Evolutionary conservation across 192 early-diverging fungal species (phyloP).

Genomic region (Linnemannia hyalina): DNA sequence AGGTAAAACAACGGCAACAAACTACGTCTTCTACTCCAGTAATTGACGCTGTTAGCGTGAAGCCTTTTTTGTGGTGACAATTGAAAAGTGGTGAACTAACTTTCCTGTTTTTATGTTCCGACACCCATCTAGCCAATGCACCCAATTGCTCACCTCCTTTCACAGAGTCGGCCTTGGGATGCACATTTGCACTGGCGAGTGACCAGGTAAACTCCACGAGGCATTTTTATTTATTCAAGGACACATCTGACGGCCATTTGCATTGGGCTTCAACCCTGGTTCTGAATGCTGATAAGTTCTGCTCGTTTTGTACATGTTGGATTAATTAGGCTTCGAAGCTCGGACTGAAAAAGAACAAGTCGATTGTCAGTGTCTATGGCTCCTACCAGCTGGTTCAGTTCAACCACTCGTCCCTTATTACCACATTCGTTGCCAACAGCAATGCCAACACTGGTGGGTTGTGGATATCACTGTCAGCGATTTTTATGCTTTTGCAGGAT

Average conservation of each 20-base stretch:
- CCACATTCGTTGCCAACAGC: constrained; percentile 68
- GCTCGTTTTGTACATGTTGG: neutral
- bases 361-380: constrained; percentile 69
- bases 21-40: neutral
- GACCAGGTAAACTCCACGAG: constrained; percentile 63
- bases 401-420: constrained; percentile 70
- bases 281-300: neutral
- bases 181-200: constrained; percentile 71
- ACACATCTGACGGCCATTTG: neutral
- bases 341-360: constrained; percentile 70
- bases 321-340: constrained; percentile 69
- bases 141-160: constrained; percentile 58
- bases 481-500: neutral
- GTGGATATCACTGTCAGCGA: neutral
- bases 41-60: no score
- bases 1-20: constrained; percentile 49
- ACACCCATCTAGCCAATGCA: constrained; percentile 37
- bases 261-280: neutral
- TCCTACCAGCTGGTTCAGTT: constrained; percentile 72
- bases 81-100: neutral
- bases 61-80: constrained; percentile 6
- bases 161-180: constrained; percentile 67
- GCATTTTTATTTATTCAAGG: neutral
- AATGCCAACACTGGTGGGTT: constrained; percentile 70
- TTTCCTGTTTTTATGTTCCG: neutral